These are phyloP conservation scores for Mortierella sp. DNA, from an alignment of 371 early-diverging fungal species.

Conservation along the genomic window DNA sequence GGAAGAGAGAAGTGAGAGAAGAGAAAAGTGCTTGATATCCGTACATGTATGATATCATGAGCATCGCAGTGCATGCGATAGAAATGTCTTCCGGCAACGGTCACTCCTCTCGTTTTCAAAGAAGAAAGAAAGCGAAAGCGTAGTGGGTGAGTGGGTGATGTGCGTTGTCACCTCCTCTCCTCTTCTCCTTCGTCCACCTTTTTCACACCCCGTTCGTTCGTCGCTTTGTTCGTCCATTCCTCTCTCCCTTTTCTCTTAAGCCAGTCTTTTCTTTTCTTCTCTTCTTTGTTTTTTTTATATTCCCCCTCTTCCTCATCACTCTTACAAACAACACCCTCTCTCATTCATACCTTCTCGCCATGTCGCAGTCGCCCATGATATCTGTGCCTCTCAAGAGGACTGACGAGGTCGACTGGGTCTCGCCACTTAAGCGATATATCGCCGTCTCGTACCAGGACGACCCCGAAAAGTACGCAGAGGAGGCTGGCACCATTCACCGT, in stretches of 20 bases:
- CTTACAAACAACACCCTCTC: background rate
- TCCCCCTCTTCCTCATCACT: background rate
- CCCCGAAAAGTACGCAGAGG: constrained; percentile 89
- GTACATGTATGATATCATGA: constrained; percentile 4
- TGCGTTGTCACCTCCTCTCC: background rate
- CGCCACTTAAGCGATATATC: constrained; percentile 88
- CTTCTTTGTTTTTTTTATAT: background rate
- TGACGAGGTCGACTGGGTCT: constrained; percentile 92
- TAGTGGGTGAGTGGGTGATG: background rate
- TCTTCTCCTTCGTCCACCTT: no score
- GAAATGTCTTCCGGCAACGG: background rate
- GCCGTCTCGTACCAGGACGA: constrained; percentile 90
- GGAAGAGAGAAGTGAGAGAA: background rate
- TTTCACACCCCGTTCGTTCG: constrained; percentile 3
- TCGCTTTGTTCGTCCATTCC: constrained; percentile 2
- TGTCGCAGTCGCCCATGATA: constrained; percentile 59
- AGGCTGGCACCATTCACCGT: constrained; percentile 89
- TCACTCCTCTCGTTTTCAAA: background rate
- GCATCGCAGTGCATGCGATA: background rate
- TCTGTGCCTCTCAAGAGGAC: constrained; percentile 82
- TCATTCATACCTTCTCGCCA: background rate
- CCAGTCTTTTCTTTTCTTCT: background rate
- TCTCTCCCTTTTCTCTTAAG: background rate
- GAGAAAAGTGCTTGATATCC: background rate
- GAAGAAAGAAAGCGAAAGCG: no score